These are phyloP conservation scores for Melaleuca quinquenervia DNA, from an alignment of 345 rosid genomes.

Conservation along the genomic window DNA sequence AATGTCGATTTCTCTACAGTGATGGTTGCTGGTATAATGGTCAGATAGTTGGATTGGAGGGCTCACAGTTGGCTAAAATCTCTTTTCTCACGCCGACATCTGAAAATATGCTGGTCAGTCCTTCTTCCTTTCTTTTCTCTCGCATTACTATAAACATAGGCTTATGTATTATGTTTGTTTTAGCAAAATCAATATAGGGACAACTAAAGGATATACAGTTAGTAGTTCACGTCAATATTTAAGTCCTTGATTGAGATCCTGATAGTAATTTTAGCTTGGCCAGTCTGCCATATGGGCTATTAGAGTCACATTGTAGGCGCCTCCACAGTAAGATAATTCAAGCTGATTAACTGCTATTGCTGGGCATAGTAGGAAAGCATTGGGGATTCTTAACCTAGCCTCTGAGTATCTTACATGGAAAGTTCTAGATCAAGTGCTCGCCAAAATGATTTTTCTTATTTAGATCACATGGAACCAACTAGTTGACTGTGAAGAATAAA, in stretches of 20 bases:
- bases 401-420: background rate
- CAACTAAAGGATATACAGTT: background rate
- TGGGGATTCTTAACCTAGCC: background rate
- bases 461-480: background rate
- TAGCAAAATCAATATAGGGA: background rate
- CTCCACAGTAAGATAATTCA: background rate
- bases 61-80: conserved; percentile 48
- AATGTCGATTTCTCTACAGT: conserved; percentile 57
- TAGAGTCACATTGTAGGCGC: background rate
- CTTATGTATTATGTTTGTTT: background rate
- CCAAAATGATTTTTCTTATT: background rate
- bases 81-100: conserved; percentile 80
- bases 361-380: background rate
- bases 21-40: conserved; percentile 97
- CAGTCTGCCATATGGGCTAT: background rate
- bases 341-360: background rate
- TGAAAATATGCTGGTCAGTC: conserved; percentile 77
- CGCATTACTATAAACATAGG: background rate
- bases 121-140: background rate
- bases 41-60: conserved; percentile 46
- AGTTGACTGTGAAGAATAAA: background rate
- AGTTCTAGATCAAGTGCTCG: background rate
- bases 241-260: background rate
- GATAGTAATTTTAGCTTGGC: background rate
- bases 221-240: background rate